Percentiles rank a stretch among this genome's conserved stretches.
These are phyloP conservation scores for Saccharomyces hybrid DNA, from an alignment of 1,139 yeast genomes.

Conservation along the genomic window DNA sequence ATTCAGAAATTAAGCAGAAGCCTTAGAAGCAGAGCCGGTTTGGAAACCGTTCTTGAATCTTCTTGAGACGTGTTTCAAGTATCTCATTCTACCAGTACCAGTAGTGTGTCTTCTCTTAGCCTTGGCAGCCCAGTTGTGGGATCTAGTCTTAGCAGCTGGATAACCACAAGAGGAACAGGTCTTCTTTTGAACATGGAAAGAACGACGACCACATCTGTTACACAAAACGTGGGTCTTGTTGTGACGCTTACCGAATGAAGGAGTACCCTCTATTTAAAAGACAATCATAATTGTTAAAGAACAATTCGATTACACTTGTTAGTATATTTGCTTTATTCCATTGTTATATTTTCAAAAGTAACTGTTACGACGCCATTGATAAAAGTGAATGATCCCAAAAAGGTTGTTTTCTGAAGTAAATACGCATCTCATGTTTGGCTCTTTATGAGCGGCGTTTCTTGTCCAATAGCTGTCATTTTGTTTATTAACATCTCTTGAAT, in stretches of 20 bases:
- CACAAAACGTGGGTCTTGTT: slow-evolving; percentile 99
- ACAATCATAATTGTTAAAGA: neutral
- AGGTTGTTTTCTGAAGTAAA: too few relatives aligned
- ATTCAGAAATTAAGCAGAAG: slow-evolving; percentile 18
- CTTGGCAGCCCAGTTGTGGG: slow-evolving; percentile 98
- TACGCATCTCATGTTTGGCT: too few relatives aligned
- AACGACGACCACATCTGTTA: slow-evolving; percentile 98
- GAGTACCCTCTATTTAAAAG: slow-evolving; percentile 85
- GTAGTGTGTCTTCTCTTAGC: slow-evolving; percentile 99
- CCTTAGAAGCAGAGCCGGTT: slow-evolving; percentile 53
- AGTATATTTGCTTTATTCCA: neutral
- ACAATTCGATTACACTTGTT: slow-evolving; percentile 2
- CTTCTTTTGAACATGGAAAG: slow-evolving; percentile 98
- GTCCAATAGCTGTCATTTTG: neutral
- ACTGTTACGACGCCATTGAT: neutral
- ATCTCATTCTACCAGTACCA: slow-evolving; percentile 99
- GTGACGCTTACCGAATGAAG: slow-evolving; percentile 99
- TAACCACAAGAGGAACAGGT: slow-evolving; percentile 98
- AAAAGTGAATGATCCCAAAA: too few relatives aligned
- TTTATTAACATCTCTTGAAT: too few relatives aligned
- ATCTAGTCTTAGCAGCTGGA: slow-evolving; percentile 98
- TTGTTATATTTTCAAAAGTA: neutral
- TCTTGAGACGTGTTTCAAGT: slow-evolving; percentile 94
- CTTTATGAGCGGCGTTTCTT: neutral
- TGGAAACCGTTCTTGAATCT: slow-evolving; percentile 99